These are phyloP conservation scores for Talaromyces sp. DNA, from an alignment of 2,329 filamentous ascomycete genomes.

Conservation along the genomic window DNA sequence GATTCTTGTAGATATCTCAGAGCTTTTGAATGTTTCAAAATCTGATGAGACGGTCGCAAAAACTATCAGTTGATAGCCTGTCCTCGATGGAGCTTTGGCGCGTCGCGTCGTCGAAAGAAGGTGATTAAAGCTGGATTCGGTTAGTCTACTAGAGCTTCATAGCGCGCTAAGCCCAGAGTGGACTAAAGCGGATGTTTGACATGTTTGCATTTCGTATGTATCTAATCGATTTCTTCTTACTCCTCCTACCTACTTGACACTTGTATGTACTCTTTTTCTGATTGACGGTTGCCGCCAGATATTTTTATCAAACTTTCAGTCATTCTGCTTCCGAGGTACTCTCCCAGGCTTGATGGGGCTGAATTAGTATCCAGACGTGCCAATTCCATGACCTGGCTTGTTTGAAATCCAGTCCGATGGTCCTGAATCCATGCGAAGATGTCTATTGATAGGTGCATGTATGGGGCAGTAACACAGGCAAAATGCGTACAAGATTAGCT, in stretches of 20 bases:
- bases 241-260: too few relatives aligned
- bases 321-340: not conserved
- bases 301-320: not conserved
- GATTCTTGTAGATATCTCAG: not conserved
- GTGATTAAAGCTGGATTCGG: conserved; percentile 12
- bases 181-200: not conserved
- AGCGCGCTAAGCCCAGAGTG: not conserved
- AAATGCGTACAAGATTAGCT: not conserved
- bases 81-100: conserved; percentile 1
- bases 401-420: not conserved
- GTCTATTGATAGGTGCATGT: conserved; percentile 1
- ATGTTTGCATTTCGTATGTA: not conserved
- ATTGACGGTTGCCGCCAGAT: too few relatives aligned
- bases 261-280: not conserved
- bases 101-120: conserved; percentile 10
- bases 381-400: not conserved
- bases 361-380: not conserved
- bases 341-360: not conserved
- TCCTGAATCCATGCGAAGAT: not conserved
- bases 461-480: not conserved
- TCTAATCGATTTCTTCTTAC: too few relatives aligned
- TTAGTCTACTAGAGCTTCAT: not conserved
- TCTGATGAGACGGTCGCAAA: not conserved
- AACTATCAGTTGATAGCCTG: not conserved
- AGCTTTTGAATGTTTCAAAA: not conserved